Evolutionary conservation across 2,329 filamentous ascomycete genomes (phyloP).

Genomic region (Exophiala calicioides): DNA sequence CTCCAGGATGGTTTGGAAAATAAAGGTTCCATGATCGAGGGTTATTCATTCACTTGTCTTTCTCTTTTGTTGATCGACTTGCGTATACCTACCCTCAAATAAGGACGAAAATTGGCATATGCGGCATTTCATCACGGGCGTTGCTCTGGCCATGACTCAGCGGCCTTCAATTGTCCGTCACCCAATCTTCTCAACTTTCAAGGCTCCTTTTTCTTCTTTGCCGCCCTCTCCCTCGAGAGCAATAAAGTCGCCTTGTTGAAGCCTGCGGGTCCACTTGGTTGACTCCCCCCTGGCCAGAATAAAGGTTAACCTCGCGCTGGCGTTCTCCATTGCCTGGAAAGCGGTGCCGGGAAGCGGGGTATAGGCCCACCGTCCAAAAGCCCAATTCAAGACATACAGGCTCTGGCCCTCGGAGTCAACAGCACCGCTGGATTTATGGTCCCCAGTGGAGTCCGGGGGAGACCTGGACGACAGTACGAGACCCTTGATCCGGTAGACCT

Average conservation of each 20-base stretch:
- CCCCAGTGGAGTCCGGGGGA: constrained; percentile 51
- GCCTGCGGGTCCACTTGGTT: constrained; percentile 51
- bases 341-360: constrained; percentile 57
- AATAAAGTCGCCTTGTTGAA: constrained; percentile 44
- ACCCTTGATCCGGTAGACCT: constrained; percentile 92
- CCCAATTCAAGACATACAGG: constrained; percentile 95
- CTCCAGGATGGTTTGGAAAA: too few relatives aligned
- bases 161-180: too few relatives aligned
- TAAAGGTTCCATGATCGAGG: too few relatives aligned
- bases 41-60: too few relatives aligned
- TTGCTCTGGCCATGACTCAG: too few relatives aligned
- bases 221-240: constrained; percentile 31
- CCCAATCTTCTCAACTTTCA: constrained; percentile 29
- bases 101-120: too few relatives aligned
- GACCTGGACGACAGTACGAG: constrained; percentile 50
- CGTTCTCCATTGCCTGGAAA: constrained; percentile 34
- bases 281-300: constrained; percentile 51
- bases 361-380: constrained; percentile 93
- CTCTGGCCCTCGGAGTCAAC: constrained; percentile 39
- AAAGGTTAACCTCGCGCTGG: constrained; percentile 45
- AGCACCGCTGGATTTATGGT: constrained; percentile 34
- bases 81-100: too few relatives aligned
- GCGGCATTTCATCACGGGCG: too few relatives aligned
- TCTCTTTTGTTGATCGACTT: too few relatives aligned
- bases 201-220: constrained; percentile 19